Evolutionary conservation across 441 rosid genomes (phyloP), one percentile per base, ranked within the genome.

Genomic region (Brassica balearica): DNA sequence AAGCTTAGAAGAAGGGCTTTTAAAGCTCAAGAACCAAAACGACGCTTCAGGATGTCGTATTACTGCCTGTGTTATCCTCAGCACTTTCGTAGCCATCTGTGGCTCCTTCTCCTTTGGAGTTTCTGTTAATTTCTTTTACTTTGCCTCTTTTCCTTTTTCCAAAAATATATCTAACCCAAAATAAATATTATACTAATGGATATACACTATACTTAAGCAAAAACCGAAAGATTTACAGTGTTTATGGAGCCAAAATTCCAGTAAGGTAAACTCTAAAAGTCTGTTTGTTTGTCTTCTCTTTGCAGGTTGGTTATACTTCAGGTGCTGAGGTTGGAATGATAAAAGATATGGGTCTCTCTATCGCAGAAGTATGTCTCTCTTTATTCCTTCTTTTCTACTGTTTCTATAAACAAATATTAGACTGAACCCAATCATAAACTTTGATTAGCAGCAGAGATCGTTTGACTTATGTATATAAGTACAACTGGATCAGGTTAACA

Each of bases 71-170:
- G 91, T 88, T 85, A 12, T 86, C 32, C 34, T 88, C 63, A 82
- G 89, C 75, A 86, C 91, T 11, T 84, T 74, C 9, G 78, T 87
- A 23, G 89, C 92, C n/a, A 82, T 90, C 12, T 85, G 83, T 82
- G 88, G 86, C 17, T 86, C 94, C 60, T 86, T 84, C 58, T 86
- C 83, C 67, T 86, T 85, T 20, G 94, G 94, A 56, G 73, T 86
- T 25, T 75, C 88, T 59, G 94, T 90, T 60, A 71, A 90, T 60
- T 63, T 51, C 6, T 14, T 27, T 27, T 53, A 8, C 2, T 36
- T 3, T 41, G 0, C 14, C 61, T 61, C 19, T 14, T 8, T 9
- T 3, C 9, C 9, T 32, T 8, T 23, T 5, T 8, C 11, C 14
- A 2, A 11, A 60, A 60, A 3, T 59, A 59, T 22, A 4, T 60